Conservation (phyloP, 441 rosid genomes). For the Croton setiger region DNA sequence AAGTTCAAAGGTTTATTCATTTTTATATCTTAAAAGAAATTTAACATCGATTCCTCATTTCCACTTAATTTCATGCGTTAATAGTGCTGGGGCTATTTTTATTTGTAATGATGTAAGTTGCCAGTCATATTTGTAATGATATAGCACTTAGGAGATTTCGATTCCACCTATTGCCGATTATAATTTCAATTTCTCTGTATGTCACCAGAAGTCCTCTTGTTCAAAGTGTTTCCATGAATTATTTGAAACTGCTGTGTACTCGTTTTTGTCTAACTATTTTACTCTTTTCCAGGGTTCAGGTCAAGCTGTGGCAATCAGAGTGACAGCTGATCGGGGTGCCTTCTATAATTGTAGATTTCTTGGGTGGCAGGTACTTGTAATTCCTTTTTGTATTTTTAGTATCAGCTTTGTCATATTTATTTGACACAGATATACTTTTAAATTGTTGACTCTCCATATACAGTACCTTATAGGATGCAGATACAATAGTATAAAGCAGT, state of each 20-base stretch:
- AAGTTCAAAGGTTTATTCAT: too few species aligned
- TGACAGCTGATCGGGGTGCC: constrained; percentile 93
- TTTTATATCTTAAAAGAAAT: too few species aligned
- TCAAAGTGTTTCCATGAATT: not conserved
- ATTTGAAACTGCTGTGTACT: not conserved
- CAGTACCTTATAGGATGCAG: not conserved
- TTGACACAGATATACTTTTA: not conserved
- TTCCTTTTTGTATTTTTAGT: not conserved
- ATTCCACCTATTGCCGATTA: not conserved
- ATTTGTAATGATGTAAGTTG: not conserved
- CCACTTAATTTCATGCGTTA: too few species aligned
- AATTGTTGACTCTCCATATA: not conserved
- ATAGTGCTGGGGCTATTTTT: not conserved
- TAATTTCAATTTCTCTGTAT: not conserved
- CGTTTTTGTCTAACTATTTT: not conserved
- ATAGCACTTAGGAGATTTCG: not conserved
- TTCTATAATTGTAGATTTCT: constrained; percentile 95
- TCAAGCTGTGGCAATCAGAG: constrained; percentile 93
- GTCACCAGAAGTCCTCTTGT: not conserved
- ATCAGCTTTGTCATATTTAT: not conserved
- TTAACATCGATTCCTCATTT: too few species aligned
- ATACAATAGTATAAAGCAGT: not conserved
- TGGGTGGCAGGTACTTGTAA: constrained; percentile 82
- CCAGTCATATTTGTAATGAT: too few species aligned
- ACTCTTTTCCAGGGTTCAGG: constrained; percentile 71